A percentile compares a stretch with the other conserved stretches of the same genome.
Evolutionary conservation across 2,329 filamentous ascomycete species (phyloP).

Genomic region (Penicillium italicum): DNA sequence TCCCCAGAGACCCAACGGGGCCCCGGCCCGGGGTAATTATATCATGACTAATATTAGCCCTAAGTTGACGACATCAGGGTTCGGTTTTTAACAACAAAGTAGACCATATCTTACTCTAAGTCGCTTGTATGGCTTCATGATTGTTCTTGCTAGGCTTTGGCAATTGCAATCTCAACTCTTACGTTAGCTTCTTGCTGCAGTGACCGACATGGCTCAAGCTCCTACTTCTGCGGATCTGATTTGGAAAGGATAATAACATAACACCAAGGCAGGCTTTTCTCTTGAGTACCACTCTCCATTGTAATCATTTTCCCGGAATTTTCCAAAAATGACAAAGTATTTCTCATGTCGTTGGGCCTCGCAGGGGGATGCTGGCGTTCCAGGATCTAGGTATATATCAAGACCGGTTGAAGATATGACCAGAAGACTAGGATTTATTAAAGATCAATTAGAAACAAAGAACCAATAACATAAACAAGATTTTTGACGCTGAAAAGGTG

Average conservation of each 20-base stretch:
- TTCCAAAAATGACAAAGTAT: background rate
- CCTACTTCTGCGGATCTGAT: background rate
- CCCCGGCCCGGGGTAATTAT: background rate
- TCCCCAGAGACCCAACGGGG: constrained; percentile 1
- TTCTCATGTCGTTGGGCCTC: background rate
- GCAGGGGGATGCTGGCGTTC: background rate
- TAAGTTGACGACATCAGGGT: background rate
- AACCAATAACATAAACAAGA: background rate
- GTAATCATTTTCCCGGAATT: no score
- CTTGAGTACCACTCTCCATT: background rate
- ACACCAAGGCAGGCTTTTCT: background rate
- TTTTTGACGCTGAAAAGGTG: background rate
- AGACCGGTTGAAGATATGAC: background rate
- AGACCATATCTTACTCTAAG: background rate
- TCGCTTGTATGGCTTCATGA: background rate
- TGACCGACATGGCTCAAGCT: background rate
- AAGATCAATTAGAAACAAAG: background rate
- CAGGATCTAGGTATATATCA: background rate
- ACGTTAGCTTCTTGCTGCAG: background rate
- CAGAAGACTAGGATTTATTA: background rate
- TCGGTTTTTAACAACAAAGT: background rate
- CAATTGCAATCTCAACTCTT: background rate
- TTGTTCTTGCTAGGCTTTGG: background rate
- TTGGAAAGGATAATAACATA: background rate
- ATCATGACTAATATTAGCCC: constrained; percentile 4